These are phyloP conservation scores for Pseudozyma sp. DNA, from an alignment of 1,284 basidiomycete species.

Conservation along the genomic window DNA sequence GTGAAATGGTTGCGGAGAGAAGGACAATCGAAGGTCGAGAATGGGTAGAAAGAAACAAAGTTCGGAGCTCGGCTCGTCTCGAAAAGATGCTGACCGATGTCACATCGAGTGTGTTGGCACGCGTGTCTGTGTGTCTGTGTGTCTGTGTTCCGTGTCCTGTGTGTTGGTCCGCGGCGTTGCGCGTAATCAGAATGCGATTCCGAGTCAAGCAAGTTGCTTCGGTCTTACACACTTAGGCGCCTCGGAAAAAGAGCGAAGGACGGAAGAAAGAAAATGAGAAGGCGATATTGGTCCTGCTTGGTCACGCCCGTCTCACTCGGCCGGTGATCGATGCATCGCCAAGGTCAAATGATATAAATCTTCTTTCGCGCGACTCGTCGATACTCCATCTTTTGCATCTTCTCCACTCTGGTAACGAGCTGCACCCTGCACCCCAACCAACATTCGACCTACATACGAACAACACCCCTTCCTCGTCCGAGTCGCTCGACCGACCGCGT, in stretches of 20 bases:
- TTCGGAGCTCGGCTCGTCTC: slow-evolving; percentile 5
- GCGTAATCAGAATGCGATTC: too few relatives aligned
- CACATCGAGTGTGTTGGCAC: not conserved
- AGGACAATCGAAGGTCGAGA: not conserved
- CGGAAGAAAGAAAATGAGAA: too few relatives aligned
- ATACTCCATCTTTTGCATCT: slow-evolving; percentile 14
- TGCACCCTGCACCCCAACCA: slow-evolving; percentile 35
- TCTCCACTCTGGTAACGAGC: slow-evolving; percentile 28
- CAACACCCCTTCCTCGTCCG: not conserved
- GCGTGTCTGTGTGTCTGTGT: slow-evolving; percentile 3
- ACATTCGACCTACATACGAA: not conserved
- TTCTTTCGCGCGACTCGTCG: slow-evolving; percentile 51
- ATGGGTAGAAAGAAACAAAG: not conserved
- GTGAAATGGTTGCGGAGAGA: too few relatives aligned
- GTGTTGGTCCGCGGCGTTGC: too few relatives aligned
- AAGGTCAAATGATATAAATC: slow-evolving; percentile 4
- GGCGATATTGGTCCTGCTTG: too few relatives aligned
- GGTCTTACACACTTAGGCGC: too few relatives aligned
- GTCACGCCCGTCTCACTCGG: slow-evolving; percentile 27
- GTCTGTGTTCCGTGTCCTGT: not conserved
- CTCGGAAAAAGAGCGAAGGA: too few relatives aligned
- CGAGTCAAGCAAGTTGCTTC: too few relatives aligned
- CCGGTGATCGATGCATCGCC: slow-evolving; percentile 40
- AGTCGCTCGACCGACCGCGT: too few relatives aligned
- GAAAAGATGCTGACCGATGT: not conserved